Conservation (phyloP, 2,329 filamentous ascomycete genomes). For the Parastagonospora avenae region DNA sequence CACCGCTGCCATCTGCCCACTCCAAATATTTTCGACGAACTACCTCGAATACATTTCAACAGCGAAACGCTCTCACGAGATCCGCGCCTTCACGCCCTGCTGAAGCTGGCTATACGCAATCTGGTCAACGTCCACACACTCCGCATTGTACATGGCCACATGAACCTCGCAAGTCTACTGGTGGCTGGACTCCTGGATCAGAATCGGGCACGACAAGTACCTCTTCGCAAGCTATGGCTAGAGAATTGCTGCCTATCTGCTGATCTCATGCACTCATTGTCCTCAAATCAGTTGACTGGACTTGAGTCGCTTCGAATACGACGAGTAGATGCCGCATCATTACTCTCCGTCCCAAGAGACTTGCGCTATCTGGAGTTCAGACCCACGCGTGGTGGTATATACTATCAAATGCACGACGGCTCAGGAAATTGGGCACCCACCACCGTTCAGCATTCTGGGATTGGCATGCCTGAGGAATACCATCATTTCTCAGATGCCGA, state of each 20-base stretch:
- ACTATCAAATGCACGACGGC: constrained; percentile 34
- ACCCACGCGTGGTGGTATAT: constrained; percentile 38
- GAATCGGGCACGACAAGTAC: constrained; percentile 27
- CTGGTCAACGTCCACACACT: constrained; percentile 52
- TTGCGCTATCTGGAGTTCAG: constrained; percentile 31
- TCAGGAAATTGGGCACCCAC: constrained; percentile 38
- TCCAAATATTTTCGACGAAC: constrained; percentile 51
- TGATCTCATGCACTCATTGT: constrained; percentile 16
- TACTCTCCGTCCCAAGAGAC: constrained; percentile 7
- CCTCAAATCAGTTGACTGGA: constrained; percentile 30
- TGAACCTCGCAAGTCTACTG: constrained; percentile 46
- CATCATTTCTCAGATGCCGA: constrained; percentile 10
- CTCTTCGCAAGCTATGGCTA: constrained; percentile 52
- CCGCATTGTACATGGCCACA: constrained; percentile 52
- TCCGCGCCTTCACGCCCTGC: constrained; percentile 46
- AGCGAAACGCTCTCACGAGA: constrained; percentile 49
- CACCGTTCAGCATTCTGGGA: constrained; percentile 28
- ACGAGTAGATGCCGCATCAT: constrained; percentile 42
- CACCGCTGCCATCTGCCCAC: constrained; percentile 55
- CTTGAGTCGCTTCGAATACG: constrained; percentile 51
- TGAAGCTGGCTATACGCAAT: constrained; percentile 46
- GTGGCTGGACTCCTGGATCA: constrained; percentile 49
- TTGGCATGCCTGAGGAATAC: constrained; percentile 6
- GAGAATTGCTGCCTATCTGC: constrained; percentile 49
- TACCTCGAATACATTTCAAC: constrained; percentile 49